Evolutionary conservation across 2,329 filamentous ascomycete genomes (phyloP).

Genomic region (Arthrobotrys pseudoclavata): DNA sequence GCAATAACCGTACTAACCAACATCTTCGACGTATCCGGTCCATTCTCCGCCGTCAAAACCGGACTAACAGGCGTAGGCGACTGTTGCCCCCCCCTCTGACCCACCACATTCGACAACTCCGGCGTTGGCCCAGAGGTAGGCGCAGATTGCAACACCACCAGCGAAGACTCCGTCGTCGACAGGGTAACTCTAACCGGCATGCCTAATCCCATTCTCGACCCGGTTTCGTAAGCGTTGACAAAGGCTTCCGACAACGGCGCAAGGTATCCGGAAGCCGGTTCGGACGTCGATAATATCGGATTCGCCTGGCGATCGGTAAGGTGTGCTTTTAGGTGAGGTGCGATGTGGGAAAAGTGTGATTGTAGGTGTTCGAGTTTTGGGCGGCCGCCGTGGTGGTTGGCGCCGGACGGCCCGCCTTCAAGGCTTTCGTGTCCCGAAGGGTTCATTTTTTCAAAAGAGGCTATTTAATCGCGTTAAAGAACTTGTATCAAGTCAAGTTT

Average conservation of each 20-base stretch:
- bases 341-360: slow-evolving; percentile 62
- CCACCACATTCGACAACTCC: slow-evolving; percentile 20
- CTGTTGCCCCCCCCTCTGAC: slow-evolving; percentile 23
- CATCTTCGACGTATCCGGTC: slow-evolving; percentile 60
- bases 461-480: slow-evolving; percentile 1
- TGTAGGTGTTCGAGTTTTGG: slow-evolving; percentile 55
- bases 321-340: slow-evolving; percentile 61
- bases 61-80: slow-evolving; percentile 26
- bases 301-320: slow-evolving; percentile 62
- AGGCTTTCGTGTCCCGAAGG: slow-evolving; percentile 20
- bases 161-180: slow-evolving; percentile 60
- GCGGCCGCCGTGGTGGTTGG: slow-evolving; percentile 29
- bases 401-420: slow-evolving; percentile 13
- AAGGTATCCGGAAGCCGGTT: slow-evolving; percentile 54
- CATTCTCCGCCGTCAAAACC: slow-evolving; percentile 25
- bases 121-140: slow-evolving; percentile 28
- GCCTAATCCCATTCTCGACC: slow-evolving; percentile 63
- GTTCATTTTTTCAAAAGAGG: slow-evolving; percentile 29
- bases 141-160: slow-evolving; percentile 62
- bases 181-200: slow-evolving; percentile 62
- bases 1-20: slow-evolving; percentile 63
- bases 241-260: slow-evolving; percentile 62
- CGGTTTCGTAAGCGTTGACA: slow-evolving; percentile 63
- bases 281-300: slow-evolving; percentile 61
- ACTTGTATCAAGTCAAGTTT: not conserved